These are phyloP conservation scores for Malassezia yamatoensis DNA, from an alignment of 1,284 basidiomycete genomes.

Conservation along the genomic window DNA sequence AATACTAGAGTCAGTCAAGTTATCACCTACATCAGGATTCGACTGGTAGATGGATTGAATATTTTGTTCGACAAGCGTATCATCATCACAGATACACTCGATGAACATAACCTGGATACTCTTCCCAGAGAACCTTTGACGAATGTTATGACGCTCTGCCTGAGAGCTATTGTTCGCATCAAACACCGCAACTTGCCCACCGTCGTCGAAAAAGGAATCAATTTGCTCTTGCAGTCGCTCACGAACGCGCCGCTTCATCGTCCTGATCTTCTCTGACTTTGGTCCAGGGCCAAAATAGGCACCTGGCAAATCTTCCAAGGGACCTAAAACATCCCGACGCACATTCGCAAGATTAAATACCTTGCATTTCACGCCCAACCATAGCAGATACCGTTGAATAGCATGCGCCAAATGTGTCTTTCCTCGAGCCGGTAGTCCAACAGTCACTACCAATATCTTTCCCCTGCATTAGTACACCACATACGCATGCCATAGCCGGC, in stretches of 20 bases:
- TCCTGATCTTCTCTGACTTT: slow-evolving; percentile 58
- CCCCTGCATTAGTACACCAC: slow-evolving; percentile 50
- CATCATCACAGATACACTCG: slow-evolving; percentile 56
- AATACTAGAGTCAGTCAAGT: slow-evolving; percentile 53
- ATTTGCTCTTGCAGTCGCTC: slow-evolving; percentile 76
- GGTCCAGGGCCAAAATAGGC: slow-evolving; percentile 71
- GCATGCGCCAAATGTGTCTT: slow-evolving; percentile 94
- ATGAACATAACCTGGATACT: slow-evolving; percentile 84
- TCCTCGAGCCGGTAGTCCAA: slow-evolving; percentile 73
- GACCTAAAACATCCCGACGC: slow-evolving; percentile 75
- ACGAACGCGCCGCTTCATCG: slow-evolving; percentile 63
- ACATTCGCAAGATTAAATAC: slow-evolving; percentile 93
- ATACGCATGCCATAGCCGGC: slow-evolving; percentile 28
- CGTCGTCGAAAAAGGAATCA: slow-evolving; percentile 66
- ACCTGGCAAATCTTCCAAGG: slow-evolving; percentile 71
- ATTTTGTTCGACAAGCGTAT: slow-evolving; percentile 76
- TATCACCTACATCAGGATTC: slow-evolving; percentile 50
- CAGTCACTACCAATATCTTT: slow-evolving; percentile 81
- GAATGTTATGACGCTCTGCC: slow-evolving; percentile 60
- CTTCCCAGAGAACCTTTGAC: slow-evolving; percentile 66
- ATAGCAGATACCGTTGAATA: slow-evolving; percentile 87
- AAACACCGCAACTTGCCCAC: slow-evolving; percentile 92
- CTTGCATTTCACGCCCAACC: slow-evolving; percentile 91
- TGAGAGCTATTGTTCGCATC: slow-evolving; percentile 92
- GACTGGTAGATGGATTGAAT: slow-evolving; percentile 54